Base-by-base conservation (phyloP, 108 stramenopile genomes). In the Fistulifera pelliculosa region DNA sequence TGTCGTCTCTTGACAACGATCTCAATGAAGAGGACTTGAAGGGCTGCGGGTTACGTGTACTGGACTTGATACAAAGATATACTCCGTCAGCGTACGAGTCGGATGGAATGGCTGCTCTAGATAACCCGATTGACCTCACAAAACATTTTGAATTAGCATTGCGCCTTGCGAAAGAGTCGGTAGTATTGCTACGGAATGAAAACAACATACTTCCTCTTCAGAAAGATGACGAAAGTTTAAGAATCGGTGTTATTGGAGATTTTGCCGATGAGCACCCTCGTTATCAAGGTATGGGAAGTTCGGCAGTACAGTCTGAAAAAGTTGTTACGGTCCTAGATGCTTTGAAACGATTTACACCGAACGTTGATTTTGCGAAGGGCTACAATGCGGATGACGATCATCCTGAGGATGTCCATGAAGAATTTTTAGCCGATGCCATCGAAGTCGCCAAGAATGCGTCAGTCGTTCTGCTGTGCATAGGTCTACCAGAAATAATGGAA, bases 401-500 rank as follows among this genome's bases (percentile, higher is more conserved):
- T 49, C 56, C 56, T 49, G 47, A 48, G 24, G 35, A 48, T 10
- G 27, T 49, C 21, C 31, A 61, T 19, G 49, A 53, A 43, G 42
- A 50, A 4, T 19, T 70, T 40, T 44, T 79, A 1, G 54, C 59
- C 18, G 67, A 79, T 26, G 70, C 71, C 11, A 49, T 60, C 7
- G 52, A 54, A 16, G 55, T 61, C 1, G 73, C 71, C 2, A 45
- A 55, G 41, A 23, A 35, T 0, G 40, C 58, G 13, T 54, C 74
- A 11, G 75, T 71, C 0, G 77, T 69, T 18, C 21, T 80, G 19
- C 18, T 80, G 4, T 65, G 76, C 18, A 38, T 82, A 16, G 83
- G 83, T 10, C 52, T 83, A 5, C 73, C 79, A 14, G 76, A 77
- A 43, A 66, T 76, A 25, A 44, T 65, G 42, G 74, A 75, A 47